Conservation (phyloP, 2,329 filamentous ascomycete genomes). For the Microcera coccophila region DNA sequence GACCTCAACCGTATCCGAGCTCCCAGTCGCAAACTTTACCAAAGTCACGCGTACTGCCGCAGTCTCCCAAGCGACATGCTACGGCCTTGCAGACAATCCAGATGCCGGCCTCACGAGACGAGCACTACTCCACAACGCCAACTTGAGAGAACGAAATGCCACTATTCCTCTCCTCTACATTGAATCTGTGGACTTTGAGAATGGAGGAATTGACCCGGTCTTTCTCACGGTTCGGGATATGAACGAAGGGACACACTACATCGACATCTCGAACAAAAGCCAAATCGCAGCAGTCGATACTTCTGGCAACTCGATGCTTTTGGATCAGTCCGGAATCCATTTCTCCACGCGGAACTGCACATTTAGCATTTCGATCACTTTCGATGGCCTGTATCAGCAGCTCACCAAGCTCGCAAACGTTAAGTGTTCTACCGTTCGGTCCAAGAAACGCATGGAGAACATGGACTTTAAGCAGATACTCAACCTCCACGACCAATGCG, state of each 20-base stretch:
- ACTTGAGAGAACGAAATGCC: slow-evolving; percentile 27
- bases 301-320: slow-evolving; percentile 29
- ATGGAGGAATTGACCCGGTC: slow-evolving; percentile 29
- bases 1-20: slow-evolving; percentile 8
- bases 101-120: slow-evolving; percentile 22
- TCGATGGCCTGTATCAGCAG: slow-evolving; percentile 33
- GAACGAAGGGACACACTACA: slow-evolving; percentile 23
- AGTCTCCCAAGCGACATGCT: slow-evolving; percentile 29
- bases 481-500: slow-evolving; percentile 35
- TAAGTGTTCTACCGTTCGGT: slow-evolving; percentile 26
- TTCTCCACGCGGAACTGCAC: slow-evolving; percentile 34
- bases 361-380: slow-evolving; percentile 31
- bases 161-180: slow-evolving; percentile 36
- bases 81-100: slow-evolving; percentile 25
- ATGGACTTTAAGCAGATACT: slow-evolving; percentile 31
- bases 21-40: slow-evolving; percentile 32
- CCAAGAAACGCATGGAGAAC: slow-evolving; percentile 22
- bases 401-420: slow-evolving; percentile 30
- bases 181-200: slow-evolving; percentile 34
- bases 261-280: slow-evolving; percentile 35
- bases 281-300: slow-evolving; percentile 31
- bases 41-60: slow-evolving; percentile 29
- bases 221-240: slow-evolving; percentile 33
- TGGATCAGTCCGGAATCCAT: slow-evolving; percentile 33
- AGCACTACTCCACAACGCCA: slow-evolving; percentile 31